A percentile compares a stretch with the other conserved stretches of the same genome.
These are phyloP conservation scores for Castanopsis chinensis DNA, from an alignment of 306 rosid genomes.

Conservation along the genomic window DNA sequence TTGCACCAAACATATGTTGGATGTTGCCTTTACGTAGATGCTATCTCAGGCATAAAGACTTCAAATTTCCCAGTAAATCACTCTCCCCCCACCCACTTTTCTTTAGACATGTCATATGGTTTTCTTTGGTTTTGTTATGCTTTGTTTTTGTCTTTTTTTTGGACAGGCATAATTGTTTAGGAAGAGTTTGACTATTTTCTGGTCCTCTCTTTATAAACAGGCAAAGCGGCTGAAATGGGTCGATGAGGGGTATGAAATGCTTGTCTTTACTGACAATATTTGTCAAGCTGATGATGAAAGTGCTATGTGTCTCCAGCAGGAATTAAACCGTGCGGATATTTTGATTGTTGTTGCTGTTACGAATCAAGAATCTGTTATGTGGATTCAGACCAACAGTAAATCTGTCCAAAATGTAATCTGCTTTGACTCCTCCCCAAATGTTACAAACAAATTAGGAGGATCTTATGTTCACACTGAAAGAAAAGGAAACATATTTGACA, in stretches of 20 bases:
- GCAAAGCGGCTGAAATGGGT: slow-evolving; percentile 83
- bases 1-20: too few relatives aligned
- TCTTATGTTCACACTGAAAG: slow-evolving; percentile 37
- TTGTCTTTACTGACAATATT: slow-evolving; percentile 55
- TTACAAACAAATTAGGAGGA: slow-evolving; percentile 68
- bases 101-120: too few relatives aligned
- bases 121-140: too few relatives aligned
- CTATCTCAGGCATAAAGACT: neutral
- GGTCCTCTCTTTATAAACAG: slow-evolving; percentile 34
- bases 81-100: too few relatives aligned
- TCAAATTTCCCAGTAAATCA: neutral
- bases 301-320: slow-evolving; percentile 21
- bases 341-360: slow-evolving; percentile 66
- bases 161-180: neutral
- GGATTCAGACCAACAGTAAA: slow-evolving; percentile 40
- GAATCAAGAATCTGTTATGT: slow-evolving; percentile 43
- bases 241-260: slow-evolving; percentile 69
- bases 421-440: slow-evolving; percentile 60
- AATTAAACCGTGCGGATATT: slow-evolving; percentile 46
- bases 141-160: neutral
- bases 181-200: neutral
- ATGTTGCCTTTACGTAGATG: neutral
- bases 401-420: slow-evolving; percentile 50
- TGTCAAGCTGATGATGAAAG: slow-evolving; percentile 26
- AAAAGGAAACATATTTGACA: slow-evolving; percentile 40